Evolutionary conservation across 768 basidiomycete species (phyloP), one percentile per base, ranked within the genome.

Genomic region (Boletus coccyginus): DNA sequence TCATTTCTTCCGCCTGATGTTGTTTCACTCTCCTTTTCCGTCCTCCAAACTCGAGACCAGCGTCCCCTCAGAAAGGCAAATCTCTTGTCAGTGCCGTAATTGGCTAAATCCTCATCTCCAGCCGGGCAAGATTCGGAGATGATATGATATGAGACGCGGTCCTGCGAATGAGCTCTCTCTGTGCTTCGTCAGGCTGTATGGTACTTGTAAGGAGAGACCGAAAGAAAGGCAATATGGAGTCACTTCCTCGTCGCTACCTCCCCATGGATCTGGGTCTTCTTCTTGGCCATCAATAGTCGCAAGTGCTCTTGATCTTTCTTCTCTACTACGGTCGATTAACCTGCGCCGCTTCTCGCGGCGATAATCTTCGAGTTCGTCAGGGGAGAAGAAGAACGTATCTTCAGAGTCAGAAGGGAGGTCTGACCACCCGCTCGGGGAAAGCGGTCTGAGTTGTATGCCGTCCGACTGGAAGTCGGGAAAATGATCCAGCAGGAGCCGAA

Each of bases 41-140:
- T 63, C 31, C 72, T 72, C 93, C 93, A 96, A 5, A 79, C 75
- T 3, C 72, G 72, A 52, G 78, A 77, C 86, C 89, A 94, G 24
- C 90, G 75, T 3, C 93, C 93, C 35, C 85, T 80, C 45, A 96
- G 70, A 69, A 95, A 95, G 1, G 86, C 83, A 66, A 97, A 95
- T 7, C 90, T 80, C 44, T 76, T 74, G 67, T 96, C 92, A 13
- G 77, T 74, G 0, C 91, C 88, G 64, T 95, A 83, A 62, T 96
- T 93, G 11, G 94, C 87, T 16, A 96, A 62, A 97, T 94, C 7
- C 93, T 83, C 79, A 94, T 85, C 69, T 94, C 92, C 24, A 96
- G 78, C 59, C 93, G 85, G 0, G 86, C 82, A 16, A 90, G 81
- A 63, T 94, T 93, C 2, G 87, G 83, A 1, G 92, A 88, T 7